Evolutionary conservation across 768 basidiomycete species (phyloP).

Genomic region (Mycena capillaripes): DNA sequence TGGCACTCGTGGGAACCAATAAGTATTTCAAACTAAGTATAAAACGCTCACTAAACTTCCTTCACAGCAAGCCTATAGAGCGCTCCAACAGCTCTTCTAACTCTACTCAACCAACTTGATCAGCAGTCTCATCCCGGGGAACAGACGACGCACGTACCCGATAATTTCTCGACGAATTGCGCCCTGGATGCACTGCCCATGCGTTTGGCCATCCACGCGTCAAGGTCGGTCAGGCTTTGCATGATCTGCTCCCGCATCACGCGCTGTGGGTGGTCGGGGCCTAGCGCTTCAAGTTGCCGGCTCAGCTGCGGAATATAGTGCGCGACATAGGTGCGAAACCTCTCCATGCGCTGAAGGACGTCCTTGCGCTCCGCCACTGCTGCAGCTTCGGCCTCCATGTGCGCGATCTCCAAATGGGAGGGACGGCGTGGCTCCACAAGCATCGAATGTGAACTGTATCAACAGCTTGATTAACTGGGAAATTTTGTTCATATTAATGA

Average conservation of each 20-base stretch:
- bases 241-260: background rate
- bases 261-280: background rate
- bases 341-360: background rate
- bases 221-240: background rate
- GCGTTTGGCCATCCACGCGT: background rate
- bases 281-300: background rate
- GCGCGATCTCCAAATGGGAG: background rate
- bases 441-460: background rate
- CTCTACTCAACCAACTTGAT: no score
- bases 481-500: no score
- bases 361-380: background rate
- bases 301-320: background rate
- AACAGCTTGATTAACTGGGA: background rate
- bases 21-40: no score
- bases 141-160: background rate
- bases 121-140: no score
- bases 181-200: background rate
- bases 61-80: no score
- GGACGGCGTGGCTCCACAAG: slow-evolving; percentile 4
- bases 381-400: background rate
- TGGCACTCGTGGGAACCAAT: no score
- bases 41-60: no score
- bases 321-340: background rate
- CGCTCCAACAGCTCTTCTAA: no score
- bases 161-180: background rate